phyloP scores from a whole-genome alignment of 1,284 basidiomycete species.

The Cystobasidiaceae sp. region DNA sequence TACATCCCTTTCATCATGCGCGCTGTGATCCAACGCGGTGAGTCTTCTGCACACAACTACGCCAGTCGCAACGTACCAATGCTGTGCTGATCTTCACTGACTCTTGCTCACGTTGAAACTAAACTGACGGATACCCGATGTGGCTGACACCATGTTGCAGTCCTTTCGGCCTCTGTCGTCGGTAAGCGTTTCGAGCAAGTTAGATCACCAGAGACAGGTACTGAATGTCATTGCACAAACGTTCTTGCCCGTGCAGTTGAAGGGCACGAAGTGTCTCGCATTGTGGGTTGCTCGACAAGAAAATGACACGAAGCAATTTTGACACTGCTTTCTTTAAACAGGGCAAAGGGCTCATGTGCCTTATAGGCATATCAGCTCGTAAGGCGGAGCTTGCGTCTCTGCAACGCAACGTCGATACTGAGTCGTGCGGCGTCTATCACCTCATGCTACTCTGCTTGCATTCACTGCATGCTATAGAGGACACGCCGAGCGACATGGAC shows the following conservation, averaged over 20 bases:
- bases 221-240: not conserved
- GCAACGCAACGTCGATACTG: not conserved
- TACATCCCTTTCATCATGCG: not conserved
- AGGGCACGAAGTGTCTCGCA: slow-evolving; percentile 13
- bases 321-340: not conserved
- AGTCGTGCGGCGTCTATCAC: not conserved
- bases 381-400: not conserved
- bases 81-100: not conserved
- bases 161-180: slow-evolving; percentile 14
- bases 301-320: not conserved
- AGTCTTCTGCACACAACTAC: not conserved
- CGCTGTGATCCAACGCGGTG: slow-evolving; percentile 20
- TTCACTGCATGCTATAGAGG: not conserved
- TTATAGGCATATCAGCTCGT: slow-evolving; percentile 19
- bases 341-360: slow-evolving; percentile 28
- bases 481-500: slow-evolving; percentile 18
- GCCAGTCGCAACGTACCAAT: not conserved
- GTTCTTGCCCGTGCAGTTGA: not conserved
- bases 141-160: not conserved
- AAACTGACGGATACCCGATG: not conserved
- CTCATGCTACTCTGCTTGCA: not conserved
- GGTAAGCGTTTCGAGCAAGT: not conserved
- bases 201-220: not conserved
- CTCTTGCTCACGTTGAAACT: too few species aligned
- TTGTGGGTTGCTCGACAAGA: not conserved